Base-by-base conservation (phyloP, 768 basidiomycete genomes). In the Panellus pusillus region DNA sequence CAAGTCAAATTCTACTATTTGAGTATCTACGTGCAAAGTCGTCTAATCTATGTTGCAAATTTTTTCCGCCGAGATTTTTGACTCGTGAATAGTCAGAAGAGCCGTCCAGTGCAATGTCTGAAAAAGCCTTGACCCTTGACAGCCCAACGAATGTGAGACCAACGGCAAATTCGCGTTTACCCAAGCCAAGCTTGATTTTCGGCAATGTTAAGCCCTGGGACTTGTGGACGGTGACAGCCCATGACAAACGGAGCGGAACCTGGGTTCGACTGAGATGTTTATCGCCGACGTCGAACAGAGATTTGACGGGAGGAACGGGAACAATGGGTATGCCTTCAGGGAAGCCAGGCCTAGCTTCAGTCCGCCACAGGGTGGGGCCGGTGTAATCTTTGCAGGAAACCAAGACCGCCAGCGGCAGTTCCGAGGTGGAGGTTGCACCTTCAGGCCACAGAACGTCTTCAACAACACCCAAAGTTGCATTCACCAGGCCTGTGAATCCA, bases 211-310 rank as follows among this genome's bases (percentile, higher is more conserved):
- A 85, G 4, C 87, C 86, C 61, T 88, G 87, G 51, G 79, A 80
- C 67, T 89, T 89, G 68, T 88, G 87, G 50, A 89, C 87, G 3
- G 81, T 80, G 76, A 86, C 84, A 0, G 86, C 84, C 86, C 85
- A 87, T 0, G 86, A 81, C 0, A 86, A 76, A 38, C 81, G 79
- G 2, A 87, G 63, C 0, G 82, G 81, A 1, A 84, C 54, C 79
- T 82, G 50, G 11, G 39, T 29, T 5, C 31, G 39, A 9, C 41
- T 18, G 27, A 31, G n/a, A 18, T 36, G 19, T 38, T 47, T 52
- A 18, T 50, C 54, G n/a, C 44, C 28, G 9, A 31, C 9, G 15
- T 60, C 49, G 29, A 56, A 60, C 15, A 44, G 27, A 2, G 44
- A 13, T 44, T 61, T 61, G 32, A 58, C 41, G 12, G 52, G 35